phyloP scores from a whole-genome alignment of 2,329 filamentous ascomycete genomes.

The Alternaria triticina region DNA sequence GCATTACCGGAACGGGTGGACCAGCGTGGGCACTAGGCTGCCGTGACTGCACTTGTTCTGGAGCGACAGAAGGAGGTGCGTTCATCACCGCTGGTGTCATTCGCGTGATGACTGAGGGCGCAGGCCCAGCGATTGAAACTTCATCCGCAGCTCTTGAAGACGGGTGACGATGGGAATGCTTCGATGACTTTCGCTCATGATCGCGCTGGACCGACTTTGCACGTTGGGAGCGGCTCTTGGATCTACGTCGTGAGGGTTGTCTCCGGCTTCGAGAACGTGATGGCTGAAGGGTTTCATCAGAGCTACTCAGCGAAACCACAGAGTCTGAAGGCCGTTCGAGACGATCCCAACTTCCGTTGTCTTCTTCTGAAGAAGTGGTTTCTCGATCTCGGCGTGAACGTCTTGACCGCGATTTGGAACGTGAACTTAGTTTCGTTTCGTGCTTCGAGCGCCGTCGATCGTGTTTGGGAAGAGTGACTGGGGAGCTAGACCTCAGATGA shows the following conservation, averaged over 20 bases:
- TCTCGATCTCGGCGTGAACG: background rate
- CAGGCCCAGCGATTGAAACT: background rate
- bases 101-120: background rate
- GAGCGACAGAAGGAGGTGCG: background rate
- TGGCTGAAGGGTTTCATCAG: slow-evolving; percentile 18
- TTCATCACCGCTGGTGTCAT: slow-evolving; percentile 9
- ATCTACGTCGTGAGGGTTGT: background rate
- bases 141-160: background rate
- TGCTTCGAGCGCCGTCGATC: background rate
- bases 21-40: background rate
- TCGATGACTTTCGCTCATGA: slow-evolving; percentile 3
- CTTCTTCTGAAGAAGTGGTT: slow-evolving; percentile 11
- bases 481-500: background rate
- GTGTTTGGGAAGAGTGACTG: background rate
- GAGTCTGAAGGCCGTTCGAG: slow-evolving; percentile 11
- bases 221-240: background rate
- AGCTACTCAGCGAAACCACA: slow-evolving; percentile 8
- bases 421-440: background rate
- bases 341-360: slow-evolving; percentile 6
- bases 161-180: background rate
- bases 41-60: background rate
- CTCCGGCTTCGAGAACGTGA: slow-evolving; percentile 13
- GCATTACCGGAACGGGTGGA: background rate
- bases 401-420: slow-evolving; percentile 5
- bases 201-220: background rate